Percentiles rank a stretch among this genome's conserved stretches.
phyloP scores from a whole-genome alignment of 2,329 filamentous ascomycete genomes.

The Calonectria pseudoturangicola region DNA sequence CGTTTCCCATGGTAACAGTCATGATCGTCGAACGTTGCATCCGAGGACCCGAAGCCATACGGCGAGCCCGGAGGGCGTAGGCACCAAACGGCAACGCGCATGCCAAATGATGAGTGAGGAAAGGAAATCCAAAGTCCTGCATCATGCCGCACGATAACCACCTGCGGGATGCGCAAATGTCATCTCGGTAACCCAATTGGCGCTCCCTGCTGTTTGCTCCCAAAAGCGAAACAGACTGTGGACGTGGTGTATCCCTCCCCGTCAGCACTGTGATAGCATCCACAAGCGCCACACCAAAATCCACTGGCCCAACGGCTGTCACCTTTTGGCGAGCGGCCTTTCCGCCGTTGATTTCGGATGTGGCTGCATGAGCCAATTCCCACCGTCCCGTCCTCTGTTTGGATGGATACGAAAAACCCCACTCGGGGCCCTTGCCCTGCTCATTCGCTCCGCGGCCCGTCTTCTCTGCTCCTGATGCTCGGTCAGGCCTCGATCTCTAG shows the following conservation, averaged over 20 bases:
- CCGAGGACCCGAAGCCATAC: conserved; percentile 20
- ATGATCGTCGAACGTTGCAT: conserved; percentile 23
- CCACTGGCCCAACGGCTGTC: conserved; percentile 30
- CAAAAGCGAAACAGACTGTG: neutral
- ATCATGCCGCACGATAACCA: neutral
- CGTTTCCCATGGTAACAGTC: conserved; percentile 11
- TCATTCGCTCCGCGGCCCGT: conserved; percentile 14
- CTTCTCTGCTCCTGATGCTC: conserved; percentile 4
- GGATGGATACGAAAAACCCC: conserved; percentile 29
- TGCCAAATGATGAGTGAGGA: neutral
- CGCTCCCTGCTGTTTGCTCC: neutral
- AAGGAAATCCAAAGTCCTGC: neutral
- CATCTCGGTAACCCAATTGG: neutral
- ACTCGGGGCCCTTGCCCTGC: conserved; percentile 18
- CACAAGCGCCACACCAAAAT: conserved; percentile 10
- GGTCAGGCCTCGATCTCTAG: conserved; percentile 1
- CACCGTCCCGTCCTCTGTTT: neutral
- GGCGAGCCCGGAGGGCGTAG: neutral
- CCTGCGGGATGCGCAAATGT: neutral
- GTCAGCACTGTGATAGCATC: conserved; percentile 5
- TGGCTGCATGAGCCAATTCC: conserved; percentile 35
- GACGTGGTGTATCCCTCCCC: conserved; percentile 5
- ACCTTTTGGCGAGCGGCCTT: conserved; percentile 27
- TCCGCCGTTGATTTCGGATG: conserved; percentile 9
- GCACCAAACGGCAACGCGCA: neutral